Percentiles rank a stretch among this genome's conserved stretches.
Conservation (phyloP, 306 rosid species). For the Betula pendula region DNA sequence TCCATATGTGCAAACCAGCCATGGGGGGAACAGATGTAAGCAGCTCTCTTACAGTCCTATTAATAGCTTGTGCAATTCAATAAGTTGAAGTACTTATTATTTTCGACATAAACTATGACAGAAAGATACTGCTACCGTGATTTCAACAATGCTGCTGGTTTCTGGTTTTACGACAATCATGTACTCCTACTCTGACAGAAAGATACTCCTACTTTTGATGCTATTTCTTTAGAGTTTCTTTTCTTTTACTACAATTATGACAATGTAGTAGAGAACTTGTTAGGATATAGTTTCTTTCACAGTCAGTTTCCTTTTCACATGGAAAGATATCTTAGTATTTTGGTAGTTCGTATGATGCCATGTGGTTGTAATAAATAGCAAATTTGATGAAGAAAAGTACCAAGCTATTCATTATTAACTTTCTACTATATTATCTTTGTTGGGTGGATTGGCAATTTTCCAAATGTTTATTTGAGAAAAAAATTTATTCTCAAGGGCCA, state of each 20-base stretch:
- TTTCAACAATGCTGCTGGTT: slow-evolving; percentile 82
- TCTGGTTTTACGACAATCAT: slow-evolving; percentile 84
- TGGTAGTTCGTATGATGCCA: not conserved
- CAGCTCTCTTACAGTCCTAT: slow-evolving; percentile 23
- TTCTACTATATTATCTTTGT: not conserved
- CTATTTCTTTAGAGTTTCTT: not conserved
- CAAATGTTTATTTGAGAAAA: not conserved
- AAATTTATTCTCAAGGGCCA: not conserved
- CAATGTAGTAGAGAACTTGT: not conserved
- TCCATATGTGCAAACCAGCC: slow-evolving; percentile 42
- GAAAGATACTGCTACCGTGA: slow-evolving; percentile 86
- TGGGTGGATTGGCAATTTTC: not conserved
- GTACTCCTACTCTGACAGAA: slow-evolving; percentile 77
- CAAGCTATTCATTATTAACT: not conserved
- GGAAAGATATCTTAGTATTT: not conserved
- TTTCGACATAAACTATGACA: slow-evolving; percentile 37
- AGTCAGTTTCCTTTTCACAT: not conserved
- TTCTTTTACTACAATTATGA: not conserved
- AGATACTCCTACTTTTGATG: not conserved
- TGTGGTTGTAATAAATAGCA: not conserved
- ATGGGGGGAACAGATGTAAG: slow-evolving; percentile 92
- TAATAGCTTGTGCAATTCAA: slow-evolving; percentile 22
- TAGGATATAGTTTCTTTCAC: not conserved
- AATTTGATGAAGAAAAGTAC: not conserved
- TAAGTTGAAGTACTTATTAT: slow-evolving; percentile 19